Conservation (phyloP, 176 grass and related monocot species). For the Avena eriantha region DNA sequence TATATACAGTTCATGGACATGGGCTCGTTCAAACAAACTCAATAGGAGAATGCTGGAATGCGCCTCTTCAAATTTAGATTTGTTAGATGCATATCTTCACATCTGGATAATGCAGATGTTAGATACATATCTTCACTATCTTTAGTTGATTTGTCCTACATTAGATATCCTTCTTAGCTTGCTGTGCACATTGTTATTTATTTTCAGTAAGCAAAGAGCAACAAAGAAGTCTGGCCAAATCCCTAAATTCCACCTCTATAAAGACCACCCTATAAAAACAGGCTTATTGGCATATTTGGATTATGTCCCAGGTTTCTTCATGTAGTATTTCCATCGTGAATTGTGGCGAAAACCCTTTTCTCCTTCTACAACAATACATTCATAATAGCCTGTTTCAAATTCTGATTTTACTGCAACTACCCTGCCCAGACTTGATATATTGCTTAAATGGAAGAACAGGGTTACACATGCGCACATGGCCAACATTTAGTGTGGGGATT, state of each 20-base stretch:
- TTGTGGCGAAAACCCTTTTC: not conserved
- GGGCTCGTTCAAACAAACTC: constrained; percentile 1
- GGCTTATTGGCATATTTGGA: constrained; percentile 19
- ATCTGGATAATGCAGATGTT: not conserved
- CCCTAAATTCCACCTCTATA: too few relatives aligned
- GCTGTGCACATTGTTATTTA: too few relatives aligned
- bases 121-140: not conserved
- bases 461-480: not conserved
- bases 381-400: too few relatives aligned
- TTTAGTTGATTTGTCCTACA: not conserved
- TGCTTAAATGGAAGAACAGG: not conserved
- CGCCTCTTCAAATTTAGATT: not conserved
- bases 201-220: too few relatives aligned
- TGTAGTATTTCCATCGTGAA: not conserved
- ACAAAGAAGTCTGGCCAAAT: too few relatives aligned
- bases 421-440: not conserved
- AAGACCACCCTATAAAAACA: not conserved
- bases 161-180: too few relatives aligned
- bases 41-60: constrained; percentile 12
- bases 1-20: not conserved
- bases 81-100: constrained; percentile 14
- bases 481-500: not conserved
- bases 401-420: not conserved
- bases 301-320: not conserved
- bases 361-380: too few relatives aligned